Evolutionary conservation across 306 rosid genomes (phyloP), one percentile per base, ranked within the genome.

Genomic region (Cucurbita argyrosperma): DNA sequence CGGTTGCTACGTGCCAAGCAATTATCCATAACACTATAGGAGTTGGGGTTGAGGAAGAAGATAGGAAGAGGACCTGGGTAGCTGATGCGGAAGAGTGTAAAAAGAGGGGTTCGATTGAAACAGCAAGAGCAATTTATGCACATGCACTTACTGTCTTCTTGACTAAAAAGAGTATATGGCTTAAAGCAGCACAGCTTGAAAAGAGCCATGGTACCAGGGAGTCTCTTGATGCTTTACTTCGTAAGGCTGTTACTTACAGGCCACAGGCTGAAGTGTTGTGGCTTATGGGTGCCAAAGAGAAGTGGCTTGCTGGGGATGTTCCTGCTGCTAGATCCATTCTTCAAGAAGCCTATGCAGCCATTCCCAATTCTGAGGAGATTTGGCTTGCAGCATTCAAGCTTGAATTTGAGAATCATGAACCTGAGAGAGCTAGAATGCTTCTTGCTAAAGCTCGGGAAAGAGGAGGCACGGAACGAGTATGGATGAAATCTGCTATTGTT

Each of bases 271-370:
- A 92, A 81, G 97, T 92, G 65, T 80, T 92, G 55, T 92, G 97
- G 98, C 98, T 92, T 79, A 92, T 92, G 98, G 96, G 96, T 73
- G 98, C 98, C 15, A 92, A 90, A 83, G 98, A 88, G 85, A 92
- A 92, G 80, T 92, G 96, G 98, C 96, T 90, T 77, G 98, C 96
- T 74, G 98, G 97, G 23, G 96, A 92, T 77, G 96, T 90, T 63
- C 95, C 92, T 19, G 86, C 89, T 11, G 97, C 95, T 37, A 87
- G 97, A 57, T 90, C 90, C 47, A 92, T 92, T 76, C 97, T 92
- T 69, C 92, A 87, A 81, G 92, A 92, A 87, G 96, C 96, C 39
- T 92, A 92, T 79, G 95, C 95, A 75, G 95, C 96, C 74, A 92
- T 90, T 78, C 96, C 96, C 18, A 88, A 90, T 80, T 92, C 97